Evolutionary conservation across 441 rosid species (phyloP), one percentile per base, ranked within the genome.

Genomic region (Corymbia citriodora): DNA sequence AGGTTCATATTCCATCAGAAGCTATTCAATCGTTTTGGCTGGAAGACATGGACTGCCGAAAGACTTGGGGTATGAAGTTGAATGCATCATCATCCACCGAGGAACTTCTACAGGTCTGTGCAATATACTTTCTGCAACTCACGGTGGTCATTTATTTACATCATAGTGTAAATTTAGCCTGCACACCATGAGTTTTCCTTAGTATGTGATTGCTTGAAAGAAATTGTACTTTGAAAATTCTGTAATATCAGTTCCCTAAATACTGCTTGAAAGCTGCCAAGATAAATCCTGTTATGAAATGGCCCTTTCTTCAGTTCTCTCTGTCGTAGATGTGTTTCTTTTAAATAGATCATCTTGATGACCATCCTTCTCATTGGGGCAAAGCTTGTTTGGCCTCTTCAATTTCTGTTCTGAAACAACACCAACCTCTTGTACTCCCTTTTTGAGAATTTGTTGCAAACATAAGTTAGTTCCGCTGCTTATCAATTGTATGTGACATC

Each of bases 11-110:
- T 87, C 88, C 52, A 36, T 40, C 88, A 13, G 88, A 87, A 87
- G 91, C 91, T 87, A 63, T 90, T 61, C 65, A 74, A 29, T 87
- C 79, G 18, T 87, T 54, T 57, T 90, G 91, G 91, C 88, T 82
- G 65, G 89, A 87, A 29, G 91, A 90, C 55, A 33, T 25, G 85
- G 53, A 79, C 52, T 79, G 85, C 48, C 87, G 91, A 79, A 90
- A 54, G 52, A 68, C 86, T 72, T 90, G 91, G 91, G 91, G 87
- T n/a, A 72, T 87, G 87, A 90, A 74, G 55, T 68, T 90, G 91
- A 68, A 72, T 55, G 74, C 55, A 25, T 53, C 89, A 45, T 87
- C 85, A 55, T 87, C 91, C 45, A 13, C 89, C 3, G 91, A 90
- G 89, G 91, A 74, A 57, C 54, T 48, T 50, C 87, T 89, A 79